Base-by-base conservation (phyloP, 2,329 filamentous ascomycete species). In the Claviceps maximensis region DNA sequence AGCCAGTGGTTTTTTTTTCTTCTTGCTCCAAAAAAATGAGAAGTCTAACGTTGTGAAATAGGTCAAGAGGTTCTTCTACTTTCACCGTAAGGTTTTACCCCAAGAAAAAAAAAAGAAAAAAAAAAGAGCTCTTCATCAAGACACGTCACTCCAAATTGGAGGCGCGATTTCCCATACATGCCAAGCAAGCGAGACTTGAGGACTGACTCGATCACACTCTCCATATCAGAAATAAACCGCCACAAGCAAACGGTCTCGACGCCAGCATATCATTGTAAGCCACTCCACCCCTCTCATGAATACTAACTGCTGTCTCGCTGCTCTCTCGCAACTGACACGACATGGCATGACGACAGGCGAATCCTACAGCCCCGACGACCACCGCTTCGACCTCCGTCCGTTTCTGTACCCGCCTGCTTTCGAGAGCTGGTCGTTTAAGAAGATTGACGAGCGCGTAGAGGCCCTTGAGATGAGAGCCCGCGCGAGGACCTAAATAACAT, bases 381-480 rank as follows among this genome's bases (percentile, higher is more conserved):
- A 54, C 31, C 52, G 52, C 5, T 54, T 54, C 25, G 55, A 60
- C 51, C 56, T 62, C 13, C 52, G 52, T 27, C 59, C 58, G 3
- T 59, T 61, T 33, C 47, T 62, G 40, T 62, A 71, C 54, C 67
- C 67, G 1, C 58, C 63, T 0, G 61, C 64, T 41, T 71, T 54
- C 55, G 56, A 65, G 56, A 63, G 57, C 47, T 70, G 63, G 62
- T 60, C 59, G 2, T 71, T 75, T 47, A 68, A 67, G 56, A 67
- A 60, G 58, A 71, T 73, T 40, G 69, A 73, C 52, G 59, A 60
- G 56, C 64, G 66, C 54, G 57, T 70, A 1, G 64, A 61, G 48
- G 62, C 58, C 49, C 58, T 71, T 5, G 62, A 71, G 52, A 65
- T 58, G 56, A 51, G 41, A 27, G 49, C 49, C 15, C 27, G 9